Evolutionary conservation across 2,329 filamentous ascomycete species (phyloP).

Genomic region (Sporothrix inflata): DNA sequence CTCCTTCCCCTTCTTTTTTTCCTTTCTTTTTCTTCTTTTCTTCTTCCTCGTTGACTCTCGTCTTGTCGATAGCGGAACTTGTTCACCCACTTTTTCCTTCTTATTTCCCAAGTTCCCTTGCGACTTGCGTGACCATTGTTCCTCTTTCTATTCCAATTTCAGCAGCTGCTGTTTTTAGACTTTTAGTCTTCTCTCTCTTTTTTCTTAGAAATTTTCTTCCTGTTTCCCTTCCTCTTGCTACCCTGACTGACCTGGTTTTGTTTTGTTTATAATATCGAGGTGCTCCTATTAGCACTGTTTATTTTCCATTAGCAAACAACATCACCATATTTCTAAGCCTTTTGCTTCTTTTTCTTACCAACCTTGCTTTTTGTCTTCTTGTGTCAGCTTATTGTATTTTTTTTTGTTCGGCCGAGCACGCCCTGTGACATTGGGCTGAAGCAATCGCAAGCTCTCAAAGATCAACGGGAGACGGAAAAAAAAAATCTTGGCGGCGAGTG

Average conservation of each 20-base stretch:
- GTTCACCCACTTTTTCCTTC: conserved; percentile 21
- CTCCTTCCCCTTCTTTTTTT: neutral
- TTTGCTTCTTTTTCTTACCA: neutral
- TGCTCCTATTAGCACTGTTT: conserved; percentile 4
- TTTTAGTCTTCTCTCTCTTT: neutral
- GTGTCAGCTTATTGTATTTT: neutral
- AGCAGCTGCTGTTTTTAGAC: conserved; percentile 15
- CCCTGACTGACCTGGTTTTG: conserved; percentile 6
- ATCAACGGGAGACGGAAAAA: neutral
- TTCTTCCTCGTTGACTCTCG: neutral
- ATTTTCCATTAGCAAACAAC: conserved; percentile 15
- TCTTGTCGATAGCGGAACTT: conserved; percentile 13
- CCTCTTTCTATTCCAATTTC: conserved; percentile 13
- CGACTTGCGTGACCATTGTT: conserved; percentile 10
- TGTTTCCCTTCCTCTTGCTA: neutral
- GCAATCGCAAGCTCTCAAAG: neutral
- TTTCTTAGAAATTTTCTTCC: neutral
- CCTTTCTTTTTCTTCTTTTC: neutral
- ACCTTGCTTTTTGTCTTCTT: neutral
- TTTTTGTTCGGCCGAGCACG: conserved; percentile 9
- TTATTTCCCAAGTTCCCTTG: conserved; percentile 7
- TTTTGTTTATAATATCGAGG: conserved; percentile 12
- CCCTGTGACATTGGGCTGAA: conserved; percentile 12
- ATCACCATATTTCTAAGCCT: neutral
- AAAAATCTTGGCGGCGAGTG: neutral